Evolutionary conservation across 2,329 filamentous ascomycete species (phyloP), one percentile per base, ranked within the genome.

Genomic region (Ilyonectria mors-panacis): DNA sequence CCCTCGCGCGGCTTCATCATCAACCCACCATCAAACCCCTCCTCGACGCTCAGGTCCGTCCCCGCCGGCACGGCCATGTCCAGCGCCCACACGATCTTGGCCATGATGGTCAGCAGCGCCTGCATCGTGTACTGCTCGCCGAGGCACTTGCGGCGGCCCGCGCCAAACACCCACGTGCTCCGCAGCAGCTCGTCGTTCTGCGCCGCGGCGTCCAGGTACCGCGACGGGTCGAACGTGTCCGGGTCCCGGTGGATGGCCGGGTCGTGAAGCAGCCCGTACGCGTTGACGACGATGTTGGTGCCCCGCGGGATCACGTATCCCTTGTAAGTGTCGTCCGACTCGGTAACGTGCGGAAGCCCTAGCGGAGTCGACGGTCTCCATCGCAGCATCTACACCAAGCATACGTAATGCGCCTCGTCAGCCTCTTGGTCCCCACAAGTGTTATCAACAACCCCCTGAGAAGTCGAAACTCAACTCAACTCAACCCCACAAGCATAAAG

Each of bases 21-120:
- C 57, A 77, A 66, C 21, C 66, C 72, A 19, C 68, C 70, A 4
- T 74, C 68, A 6, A 72, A 79, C 5, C 70, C 78, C 2, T 63
- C 71, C 39, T 77, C 67, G 4, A 78, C 48, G 5, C 70, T 70
- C 30, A 71, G 56, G 37, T 79, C 77, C 37, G 78, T 59, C 26
- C 62, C 56, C 19, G 63, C 63, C 17, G 68, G 70, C 1, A 76
- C 65, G 2, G 70, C 58, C 44, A 83, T 76, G 4, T 83, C 75
- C 51, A 87, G 85, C 2, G 82, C 84, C 87, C 86, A 89, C 0
- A 88, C 67, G 12, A 84, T 51, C 64, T 83, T 82, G 1, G 83
- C 75, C 50, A 83, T 74, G 3, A 76, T 76, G 2, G 82, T 55
- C 57, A 83, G 74, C 33, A 87, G 70, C 33, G 80, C 84, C 33